Conservation (phyloP, 805 yeast species). For the Candida vartiovaarae region DNA sequence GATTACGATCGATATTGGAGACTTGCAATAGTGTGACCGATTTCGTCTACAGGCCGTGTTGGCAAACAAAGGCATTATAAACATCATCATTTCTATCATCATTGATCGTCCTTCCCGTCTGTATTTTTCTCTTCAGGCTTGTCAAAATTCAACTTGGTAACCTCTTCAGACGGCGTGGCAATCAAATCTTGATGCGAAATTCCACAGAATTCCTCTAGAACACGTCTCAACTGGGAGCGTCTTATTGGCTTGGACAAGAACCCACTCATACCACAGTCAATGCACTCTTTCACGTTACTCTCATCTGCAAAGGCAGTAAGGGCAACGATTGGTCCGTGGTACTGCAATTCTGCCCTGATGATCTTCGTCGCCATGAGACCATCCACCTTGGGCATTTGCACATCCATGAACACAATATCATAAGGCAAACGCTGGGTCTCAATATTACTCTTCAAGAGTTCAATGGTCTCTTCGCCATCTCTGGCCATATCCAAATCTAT, state of each 20-base stretch:
- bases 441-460: constrained; percentile 37
- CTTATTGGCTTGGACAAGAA: constrained; percentile 85
- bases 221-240: constrained; percentile 56
- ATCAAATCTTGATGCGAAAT: background rate
- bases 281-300: constrained; percentile 77
- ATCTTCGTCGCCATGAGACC: constrained; percentile 78
- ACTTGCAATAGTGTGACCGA: too few relatives aligned
- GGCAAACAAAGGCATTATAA: too few relatives aligned
- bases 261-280: constrained; percentile 88
- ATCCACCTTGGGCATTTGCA: constrained; percentile 93
- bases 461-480: constrained; percentile 88
- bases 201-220: constrained; percentile 29
- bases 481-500: constrained; percentile 67
- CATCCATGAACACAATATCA: constrained; percentile 90
- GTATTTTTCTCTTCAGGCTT: background rate
- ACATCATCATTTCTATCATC: too few relatives aligned
- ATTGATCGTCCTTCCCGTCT: background rate
- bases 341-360: constrained; percentile 64
- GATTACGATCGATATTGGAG: too few relatives aligned
- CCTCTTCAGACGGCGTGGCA: background rate
- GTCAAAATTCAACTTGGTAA: background rate
- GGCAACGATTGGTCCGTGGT: constrained; percentile 77
- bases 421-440: constrained; percentile 31
- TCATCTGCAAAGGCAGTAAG: constrained; percentile 94
- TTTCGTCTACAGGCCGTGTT: too few relatives aligned